Evolutionary conservation across 148 eudicot species (phyloP).

Genomic region (Nyssa sinensis): DNA sequence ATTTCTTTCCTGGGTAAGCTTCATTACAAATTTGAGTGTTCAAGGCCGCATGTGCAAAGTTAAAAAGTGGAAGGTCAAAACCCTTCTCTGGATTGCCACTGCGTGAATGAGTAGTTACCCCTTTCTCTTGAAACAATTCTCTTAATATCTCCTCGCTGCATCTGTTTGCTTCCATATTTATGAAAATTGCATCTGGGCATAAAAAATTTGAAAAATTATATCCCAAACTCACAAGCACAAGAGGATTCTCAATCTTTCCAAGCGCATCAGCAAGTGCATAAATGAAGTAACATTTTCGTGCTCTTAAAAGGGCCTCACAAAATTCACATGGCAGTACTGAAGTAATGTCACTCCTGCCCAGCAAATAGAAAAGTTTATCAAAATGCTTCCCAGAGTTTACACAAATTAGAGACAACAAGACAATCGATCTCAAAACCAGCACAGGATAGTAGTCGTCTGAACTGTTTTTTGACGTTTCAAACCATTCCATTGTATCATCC

Average conservation of each 20-base stretch:
- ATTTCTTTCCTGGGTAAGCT: not conserved
- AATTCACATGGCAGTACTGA: slow-evolving; percentile 26
- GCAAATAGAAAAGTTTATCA: slow-evolving; percentile 25
- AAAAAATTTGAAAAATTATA: not conserved
- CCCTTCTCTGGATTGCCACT: slow-evolving; percentile 4
- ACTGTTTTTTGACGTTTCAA: slow-evolving; percentile 13
- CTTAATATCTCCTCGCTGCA: slow-evolving; percentile 17
- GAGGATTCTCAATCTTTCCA: slow-evolving; percentile 35
- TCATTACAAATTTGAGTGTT: not conserved
- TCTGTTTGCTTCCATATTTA: slow-evolving; percentile 21
- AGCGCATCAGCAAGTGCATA: slow-evolving; percentile 33
- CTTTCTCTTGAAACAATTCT: slow-evolving; percentile 23
- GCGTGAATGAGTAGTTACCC: too few relatives aligned
- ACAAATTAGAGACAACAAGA: slow-evolving; percentile 38
- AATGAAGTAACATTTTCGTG: not conserved
- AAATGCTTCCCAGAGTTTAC: slow-evolving; percentile 34
- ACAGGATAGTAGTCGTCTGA: slow-evolving; percentile 10
- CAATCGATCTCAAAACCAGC: slow-evolving; percentile 33
- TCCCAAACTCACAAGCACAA: slow-evolving; percentile 32
- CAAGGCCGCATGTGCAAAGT: not conserved
- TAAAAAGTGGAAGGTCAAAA: not conserved
- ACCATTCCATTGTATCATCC: slow-evolving; percentile 29
- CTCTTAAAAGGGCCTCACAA: slow-evolving; percentile 19
- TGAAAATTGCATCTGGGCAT: slow-evolving; percentile 26
- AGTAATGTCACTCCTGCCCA: slow-evolving; percentile 19